These are phyloP conservation scores for Eimeria zaria DNA, from an alignment of 169 alveolate species.

Conservation along the genomic window DNA sequence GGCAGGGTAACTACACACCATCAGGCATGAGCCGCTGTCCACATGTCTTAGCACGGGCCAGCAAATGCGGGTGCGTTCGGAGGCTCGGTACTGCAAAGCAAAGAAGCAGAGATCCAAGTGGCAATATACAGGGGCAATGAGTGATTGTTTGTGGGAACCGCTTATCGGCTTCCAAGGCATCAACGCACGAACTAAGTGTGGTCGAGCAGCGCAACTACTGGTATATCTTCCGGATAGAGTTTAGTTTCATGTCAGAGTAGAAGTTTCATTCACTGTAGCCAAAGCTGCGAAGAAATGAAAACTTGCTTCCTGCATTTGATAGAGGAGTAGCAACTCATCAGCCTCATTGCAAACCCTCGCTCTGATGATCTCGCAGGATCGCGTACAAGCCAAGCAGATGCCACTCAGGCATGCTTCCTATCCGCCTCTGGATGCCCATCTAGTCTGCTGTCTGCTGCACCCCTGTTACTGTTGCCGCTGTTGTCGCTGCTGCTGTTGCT, in stretches of 20 bases:
- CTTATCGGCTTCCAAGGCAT: not conserved
- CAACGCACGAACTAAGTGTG: conserved; percentile 10
- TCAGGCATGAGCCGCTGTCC: not conserved
- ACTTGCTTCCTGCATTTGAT: not conserved
- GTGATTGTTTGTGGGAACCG: not conserved
- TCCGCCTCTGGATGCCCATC: too few relatives aligned
- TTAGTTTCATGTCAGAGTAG: not conserved
- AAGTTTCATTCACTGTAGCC: not conserved
- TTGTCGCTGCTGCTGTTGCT: too few relatives aligned
- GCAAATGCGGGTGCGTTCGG: not conserved
- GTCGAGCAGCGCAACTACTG: not conserved
- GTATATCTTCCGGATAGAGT: not conserved
- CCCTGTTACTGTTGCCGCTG: too few relatives aligned
- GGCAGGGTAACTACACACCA: not conserved
- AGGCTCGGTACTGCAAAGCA: not conserved
- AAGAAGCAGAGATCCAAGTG: not conserved
- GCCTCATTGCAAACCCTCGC: not conserved
- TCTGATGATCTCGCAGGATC: not conserved
- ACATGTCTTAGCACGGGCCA: not conserved
- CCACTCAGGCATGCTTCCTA: not conserved
- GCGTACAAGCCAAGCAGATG: not conserved
- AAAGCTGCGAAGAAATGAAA: not conserved
- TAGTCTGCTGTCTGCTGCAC: too few relatives aligned
- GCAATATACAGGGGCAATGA: not conserved
- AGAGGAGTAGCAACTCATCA: not conserved